phyloP scores from a whole-genome alignment of 257 asterid genomes.

The Solanum gracilifrons region DNA sequence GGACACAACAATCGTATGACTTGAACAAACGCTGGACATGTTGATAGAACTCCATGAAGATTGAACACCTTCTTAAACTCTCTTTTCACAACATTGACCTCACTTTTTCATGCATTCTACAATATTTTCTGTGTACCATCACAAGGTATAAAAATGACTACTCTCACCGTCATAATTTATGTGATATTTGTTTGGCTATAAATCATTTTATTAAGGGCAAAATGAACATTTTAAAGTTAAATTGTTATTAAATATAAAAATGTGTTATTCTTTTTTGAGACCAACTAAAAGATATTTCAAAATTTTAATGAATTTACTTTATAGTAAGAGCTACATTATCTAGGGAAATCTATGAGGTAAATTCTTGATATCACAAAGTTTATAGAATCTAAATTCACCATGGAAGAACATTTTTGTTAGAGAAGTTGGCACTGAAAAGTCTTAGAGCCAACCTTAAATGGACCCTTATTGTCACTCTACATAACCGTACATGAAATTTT shows the following conservation, averaged over 20 bases:
- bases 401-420: not conserved
- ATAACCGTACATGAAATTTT: not conserved
- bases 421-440: not conserved
- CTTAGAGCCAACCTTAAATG: not conserved
- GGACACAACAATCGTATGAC: not conserved
- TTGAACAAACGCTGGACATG: not conserved
- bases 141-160: not conserved
- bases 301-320: not conserved
- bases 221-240: rapidly evolving
- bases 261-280: rapidly evolving
- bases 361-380: not conserved
- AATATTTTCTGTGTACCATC: not conserved
- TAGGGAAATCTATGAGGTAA: not conserved
- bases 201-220: too few species aligned
- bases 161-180: not conserved
- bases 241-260: too few species aligned
- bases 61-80: not conserved
- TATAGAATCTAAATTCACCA: not conserved
- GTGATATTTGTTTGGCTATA: too few species aligned
- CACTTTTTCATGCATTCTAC: not conserved
- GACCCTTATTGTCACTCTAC: not conserved
- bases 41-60: not conserved
- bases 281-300: not conserved
- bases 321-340: not conserved
- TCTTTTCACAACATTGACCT: not conserved